Evolutionary conservation across 805 yeast genomes (phyloP).

Genomic region (Candida ipomoeae): DNA sequence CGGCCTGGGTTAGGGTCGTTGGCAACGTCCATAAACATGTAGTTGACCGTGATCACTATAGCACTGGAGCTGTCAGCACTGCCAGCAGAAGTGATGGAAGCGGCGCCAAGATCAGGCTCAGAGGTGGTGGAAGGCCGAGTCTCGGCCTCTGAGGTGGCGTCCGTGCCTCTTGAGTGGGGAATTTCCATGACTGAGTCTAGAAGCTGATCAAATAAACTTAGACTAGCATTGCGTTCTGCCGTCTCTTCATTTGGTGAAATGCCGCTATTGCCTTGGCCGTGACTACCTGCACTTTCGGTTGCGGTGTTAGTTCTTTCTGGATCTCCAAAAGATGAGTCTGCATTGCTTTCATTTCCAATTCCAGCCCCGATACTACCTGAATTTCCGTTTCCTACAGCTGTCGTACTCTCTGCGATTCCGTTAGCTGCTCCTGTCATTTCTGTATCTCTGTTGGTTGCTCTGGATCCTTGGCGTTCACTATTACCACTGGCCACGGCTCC

Average conservation of each 20-base stretch:
- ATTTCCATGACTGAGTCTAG: conserved; percentile 11
- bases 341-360: neutral
- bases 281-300: too few species aligned
- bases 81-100: conserved; percentile 7
- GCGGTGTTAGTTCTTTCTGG: too few species aligned
- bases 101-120: conserved; percentile 4
- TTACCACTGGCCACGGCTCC: too few species aligned
- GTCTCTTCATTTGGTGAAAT: neutral
- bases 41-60: conserved; percentile 41
- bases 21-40: conserved; percentile 39
- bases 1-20: conserved; percentile 37
- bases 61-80: conserved; percentile 26
- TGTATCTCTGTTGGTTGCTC: neutral
- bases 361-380: too few species aligned
- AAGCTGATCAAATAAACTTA: conserved; percentile 12
- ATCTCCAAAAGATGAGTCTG: neutral
- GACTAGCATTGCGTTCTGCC: neutral
- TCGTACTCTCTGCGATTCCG: neutral
- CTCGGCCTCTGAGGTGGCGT: neutral
- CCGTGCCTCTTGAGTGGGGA: neutral
- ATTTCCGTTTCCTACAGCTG: too few species aligned
- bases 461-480: too few species aligned
- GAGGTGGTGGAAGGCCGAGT: conserved; percentile 4
- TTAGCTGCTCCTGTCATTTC: neutral
- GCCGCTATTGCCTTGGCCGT: neutral